A percentile compares a stretch with the other conserved stretches of the same genome.
Conservation (phyloP, 441 rosid species). For the Populus tomentosa region DNA sequence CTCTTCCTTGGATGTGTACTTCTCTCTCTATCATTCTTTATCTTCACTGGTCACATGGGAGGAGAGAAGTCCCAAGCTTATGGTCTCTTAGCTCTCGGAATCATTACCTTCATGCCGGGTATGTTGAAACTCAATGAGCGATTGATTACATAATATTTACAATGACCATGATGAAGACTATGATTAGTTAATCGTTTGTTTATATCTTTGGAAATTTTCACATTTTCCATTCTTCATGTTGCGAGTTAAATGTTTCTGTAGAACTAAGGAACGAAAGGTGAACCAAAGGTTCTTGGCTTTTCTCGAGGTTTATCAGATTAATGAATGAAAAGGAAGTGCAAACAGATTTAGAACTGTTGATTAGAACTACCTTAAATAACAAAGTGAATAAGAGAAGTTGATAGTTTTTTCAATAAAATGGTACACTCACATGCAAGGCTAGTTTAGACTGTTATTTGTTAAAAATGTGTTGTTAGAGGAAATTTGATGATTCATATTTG, state of each 20-base stretch:
- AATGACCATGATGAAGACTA: background rate
- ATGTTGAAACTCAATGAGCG: background rate
- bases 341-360: background rate
- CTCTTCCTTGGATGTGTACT: constrained; percentile 63
- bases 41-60: constrained; percentile 83
- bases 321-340: background rate
- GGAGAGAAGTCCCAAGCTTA: constrained; percentile 77
- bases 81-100: constrained; percentile 71
- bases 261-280: background rate
- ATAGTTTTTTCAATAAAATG: background rate
- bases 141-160: background rate
- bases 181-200: background rate
- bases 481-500: background rate
- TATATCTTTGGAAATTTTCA: background rate
- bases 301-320: background rate
- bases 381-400: background rate
- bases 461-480: background rate
- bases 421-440: background rate
- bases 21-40: constrained; percentile 65
- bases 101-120: constrained; percentile 89
- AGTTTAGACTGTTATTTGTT: background rate
- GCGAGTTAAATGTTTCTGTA: background rate
- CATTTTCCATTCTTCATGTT: background rate
- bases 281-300: background rate
- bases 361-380: background rate